These are phyloP conservation scores for Pilatotrama ljubarskyi DNA, from an alignment of 768 basidiomycete species.

Conservation along the genomic window DNA sequence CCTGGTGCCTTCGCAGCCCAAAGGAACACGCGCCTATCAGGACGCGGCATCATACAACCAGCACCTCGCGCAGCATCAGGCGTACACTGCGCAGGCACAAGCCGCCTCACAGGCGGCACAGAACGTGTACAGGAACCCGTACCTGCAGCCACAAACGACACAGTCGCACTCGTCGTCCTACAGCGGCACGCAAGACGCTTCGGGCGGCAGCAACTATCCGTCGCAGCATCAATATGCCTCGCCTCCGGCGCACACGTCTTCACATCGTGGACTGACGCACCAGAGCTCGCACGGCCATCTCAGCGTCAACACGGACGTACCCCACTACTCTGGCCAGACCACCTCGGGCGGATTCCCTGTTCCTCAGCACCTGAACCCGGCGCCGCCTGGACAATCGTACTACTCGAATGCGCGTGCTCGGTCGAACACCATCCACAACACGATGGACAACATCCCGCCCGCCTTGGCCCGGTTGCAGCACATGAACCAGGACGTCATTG, in stretches of 20 bases:
- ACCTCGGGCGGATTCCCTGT: conserved; percentile 25
- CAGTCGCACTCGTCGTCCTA: conserved; percentile 34
- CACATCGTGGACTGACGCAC: conserved; percentile 46
- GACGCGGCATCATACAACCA: conserved; percentile 95
- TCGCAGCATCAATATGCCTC: conserved; percentile 29
- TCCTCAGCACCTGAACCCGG: conserved; percentile 39
- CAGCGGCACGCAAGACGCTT: conserved; percentile 28
- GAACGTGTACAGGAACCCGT: conserved; percentile 75
- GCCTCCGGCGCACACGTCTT: conserved; percentile 33
- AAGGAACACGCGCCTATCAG: conserved; percentile 82
- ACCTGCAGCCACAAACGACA: conserved; percentile 53
- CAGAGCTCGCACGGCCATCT: conserved; percentile 54
- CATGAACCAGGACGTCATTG: conserved; percentile 82
- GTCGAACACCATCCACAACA: conserved; percentile 89
- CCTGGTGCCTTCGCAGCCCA: conserved; percentile 84
- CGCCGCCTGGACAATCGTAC: conserved; percentile 67
- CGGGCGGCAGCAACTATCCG: conserved; percentile 9
- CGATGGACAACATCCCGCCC: conserved; percentile 92
- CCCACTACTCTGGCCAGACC: conserved; percentile 26
- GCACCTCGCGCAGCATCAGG: conserved; percentile 92
- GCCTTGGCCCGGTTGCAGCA: conserved; percentile 88
- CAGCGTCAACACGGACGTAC: conserved; percentile 27
- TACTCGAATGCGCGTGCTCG: conserved; percentile 70
- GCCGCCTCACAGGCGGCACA: conserved; percentile 71
- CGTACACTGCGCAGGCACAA: conserved; percentile 85